Conservation (phyloP, 805 yeast genomes). For the Tetrapisispora arboricola region DNA sequence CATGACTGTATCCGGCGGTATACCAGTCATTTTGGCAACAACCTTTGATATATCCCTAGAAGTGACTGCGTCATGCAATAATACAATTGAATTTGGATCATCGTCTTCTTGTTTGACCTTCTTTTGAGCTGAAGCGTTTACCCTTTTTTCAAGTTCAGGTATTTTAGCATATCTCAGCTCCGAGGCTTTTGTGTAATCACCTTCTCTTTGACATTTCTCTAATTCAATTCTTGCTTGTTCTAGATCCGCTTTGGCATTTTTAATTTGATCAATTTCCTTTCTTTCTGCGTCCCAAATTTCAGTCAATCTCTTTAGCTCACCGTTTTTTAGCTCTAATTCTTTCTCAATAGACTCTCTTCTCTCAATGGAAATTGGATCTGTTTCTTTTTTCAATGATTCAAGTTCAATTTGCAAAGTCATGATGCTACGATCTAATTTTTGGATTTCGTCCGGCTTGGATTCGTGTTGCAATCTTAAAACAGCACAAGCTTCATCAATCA, state of each 20-base stretch:
- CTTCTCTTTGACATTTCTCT: constrained; percentile 73
- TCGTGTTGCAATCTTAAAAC: constrained; percentile 91
- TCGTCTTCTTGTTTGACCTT: constrained; percentile 32
- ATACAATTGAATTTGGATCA: constrained; percentile 22
- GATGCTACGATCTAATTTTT: constrained; percentile 74
- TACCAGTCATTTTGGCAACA: constrained; percentile 89
- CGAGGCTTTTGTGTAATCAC: constrained; percentile 82
- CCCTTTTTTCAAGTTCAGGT: constrained; percentile 61
- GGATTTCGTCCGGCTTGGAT: constrained; percentile 91
- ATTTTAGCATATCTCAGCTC: constrained; percentile 79
- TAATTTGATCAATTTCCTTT: constrained; percentile 62
- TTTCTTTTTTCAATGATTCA: constrained; percentile 88
- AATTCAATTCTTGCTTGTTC: constrained; percentile 79
- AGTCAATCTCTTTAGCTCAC: constrained; percentile 62
- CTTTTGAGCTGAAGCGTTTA: constrained; percentile 31
- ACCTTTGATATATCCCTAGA: constrained; percentile 91
- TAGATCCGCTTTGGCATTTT: constrained; percentile 67
- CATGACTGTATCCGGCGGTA: constrained; percentile 82
- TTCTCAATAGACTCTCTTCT: constrained; percentile 65
- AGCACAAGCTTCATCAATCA: constrained; percentile 96
- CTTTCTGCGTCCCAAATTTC: constrained; percentile 82
- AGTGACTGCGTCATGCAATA: constrained; percentile 77
- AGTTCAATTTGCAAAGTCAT: constrained; percentile 94
- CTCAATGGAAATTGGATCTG: constrained; percentile 73
- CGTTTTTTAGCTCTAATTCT: constrained; percentile 51